A percentile compares a stretch with the other conserved stretches of the same genome.
Evolutionary conservation across 768 basidiomycete genomes (phyloP).

Genomic region (Leccinum imitatum): DNA sequence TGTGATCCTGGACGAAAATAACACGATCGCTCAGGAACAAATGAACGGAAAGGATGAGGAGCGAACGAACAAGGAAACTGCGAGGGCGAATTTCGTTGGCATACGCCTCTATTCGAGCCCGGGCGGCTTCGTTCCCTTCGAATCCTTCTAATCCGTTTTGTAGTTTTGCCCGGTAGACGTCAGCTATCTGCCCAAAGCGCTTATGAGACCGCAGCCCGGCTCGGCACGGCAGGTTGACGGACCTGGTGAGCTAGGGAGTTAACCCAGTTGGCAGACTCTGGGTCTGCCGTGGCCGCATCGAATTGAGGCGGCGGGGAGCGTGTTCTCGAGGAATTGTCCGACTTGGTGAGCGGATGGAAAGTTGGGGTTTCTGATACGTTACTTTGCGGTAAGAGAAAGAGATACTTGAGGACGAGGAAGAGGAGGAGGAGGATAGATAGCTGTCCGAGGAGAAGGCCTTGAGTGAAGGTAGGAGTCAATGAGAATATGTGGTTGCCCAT

Average conservation of each 20-base stretch:
- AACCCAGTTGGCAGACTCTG: constrained; percentile 90
- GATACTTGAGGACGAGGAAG: constrained; percentile 84
- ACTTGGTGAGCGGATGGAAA: constrained; percentile 60
- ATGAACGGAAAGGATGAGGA: background rate
- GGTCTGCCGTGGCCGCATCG: constrained; percentile 4
- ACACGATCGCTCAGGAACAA: constrained; percentile 5
- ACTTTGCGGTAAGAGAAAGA: constrained; percentile 83
- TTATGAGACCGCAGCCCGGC: background rate
- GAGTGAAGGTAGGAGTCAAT: constrained; percentile 88
- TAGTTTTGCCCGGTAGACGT: constrained; percentile 76
- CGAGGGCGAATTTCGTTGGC: constrained; percentile 75
- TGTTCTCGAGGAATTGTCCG: constrained; percentile 43
- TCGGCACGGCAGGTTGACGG: constrained; percentile 17
- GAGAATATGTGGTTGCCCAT: constrained; percentile 60
- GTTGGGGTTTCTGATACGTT: constrained; percentile 53
- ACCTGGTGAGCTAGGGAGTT: constrained; percentile 85
- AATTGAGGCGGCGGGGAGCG: constrained; percentile 25
- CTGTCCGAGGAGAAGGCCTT: constrained; percentile 91
- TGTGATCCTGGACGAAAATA: constrained; percentile 63
- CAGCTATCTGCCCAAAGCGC: constrained; percentile 47
- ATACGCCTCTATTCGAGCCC: constrained; percentile 75
- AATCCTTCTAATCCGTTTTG: constrained; percentile 65
- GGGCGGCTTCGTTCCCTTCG: constrained; percentile 82
- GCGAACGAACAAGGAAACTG: constrained; percentile 57
- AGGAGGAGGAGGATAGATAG: constrained; percentile 80